Evolutionary conservation across 139 green algal genomes (phyloP), one percentile per base, ranked within the genome.

Genomic region (Trebouxia sp.): DNA sequence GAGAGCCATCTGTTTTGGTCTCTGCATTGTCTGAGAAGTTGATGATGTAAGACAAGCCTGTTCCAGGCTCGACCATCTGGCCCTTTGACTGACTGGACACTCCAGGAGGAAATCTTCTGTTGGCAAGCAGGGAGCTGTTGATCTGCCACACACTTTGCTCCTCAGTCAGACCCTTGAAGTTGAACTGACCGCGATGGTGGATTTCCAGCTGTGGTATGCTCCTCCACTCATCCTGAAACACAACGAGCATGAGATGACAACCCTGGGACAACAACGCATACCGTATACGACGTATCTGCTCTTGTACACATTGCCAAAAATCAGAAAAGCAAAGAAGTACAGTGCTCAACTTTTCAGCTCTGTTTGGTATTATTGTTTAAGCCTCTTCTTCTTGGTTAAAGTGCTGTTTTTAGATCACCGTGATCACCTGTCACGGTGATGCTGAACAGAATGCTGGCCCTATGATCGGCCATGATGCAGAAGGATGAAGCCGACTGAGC

Each of bases 161-260:
- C 62, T 72, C 62, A 45, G 62, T 72, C 15, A 72, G 37, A 14
- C 62, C 62, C 62, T 72, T 72, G 62, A 72, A 72, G 35, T 72
- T 72, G 62, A 30, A 72, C 37, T 72, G 62, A n/a, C 62, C 62
- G 20, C 62, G 42, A 35, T 72, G 62, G 35, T 72, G 62, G 12
- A 72, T 72, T n/a, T 72, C 62, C 32, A 72, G 32, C 28, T 72
- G 62, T 30, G 62, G 6, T 45, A 72, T 72, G 62, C 62, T 72
- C 32, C 62, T 42, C 62, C 62, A 72, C 62, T 72, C 62, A n/a
- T 72, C 62, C 62, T 72, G 62, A n/a, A n/a, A n/a, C n/a, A n/a
- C n/a, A n/a, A n/a, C n/a, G n/a, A n/a, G n/a, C n/a, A n/a, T n/a
- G n/a, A n/a, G n/a, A n/a, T n/a, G n/a, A n/a, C n/a, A n/a, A n/a